These are phyloP conservation scores for Linanthus parryae DNA, from an alignment of 148 eudicot species.

Conservation along the genomic window DNA sequence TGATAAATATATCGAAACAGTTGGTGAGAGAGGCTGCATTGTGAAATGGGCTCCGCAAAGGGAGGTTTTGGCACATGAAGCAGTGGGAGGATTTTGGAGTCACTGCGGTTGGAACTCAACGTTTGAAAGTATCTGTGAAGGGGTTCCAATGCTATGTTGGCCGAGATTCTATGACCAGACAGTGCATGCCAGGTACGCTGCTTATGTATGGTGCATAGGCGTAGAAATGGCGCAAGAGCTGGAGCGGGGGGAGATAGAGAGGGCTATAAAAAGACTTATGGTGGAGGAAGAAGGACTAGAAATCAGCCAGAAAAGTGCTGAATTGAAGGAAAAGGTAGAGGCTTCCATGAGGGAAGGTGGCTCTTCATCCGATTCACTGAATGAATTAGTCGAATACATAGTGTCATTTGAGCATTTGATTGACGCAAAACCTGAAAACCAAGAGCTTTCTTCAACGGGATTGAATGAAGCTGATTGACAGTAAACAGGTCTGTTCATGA, in stretches of 20 bases:
- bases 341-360: too few relatives aligned
- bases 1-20: slow-evolving; percentile 4
- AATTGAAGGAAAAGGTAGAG: too few relatives aligned
- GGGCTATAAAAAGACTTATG: slow-evolving; percentile 12
- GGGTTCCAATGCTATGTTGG: slow-evolving; percentile 65
- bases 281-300: slow-evolving; percentile 17
- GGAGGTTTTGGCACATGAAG: slow-evolving; percentile 7
- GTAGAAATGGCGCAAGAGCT: slow-evolving; percentile 43
- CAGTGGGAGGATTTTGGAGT: slow-evolving; percentile 7
- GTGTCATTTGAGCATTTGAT: too few relatives aligned
- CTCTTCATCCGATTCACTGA: too few relatives aligned
- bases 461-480: too few relatives aligned
- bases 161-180: slow-evolving; percentile 50
- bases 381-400: too few relatives aligned
- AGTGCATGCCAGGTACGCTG: slow-evolving; percentile 36
- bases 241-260: slow-evolving; percentile 27
- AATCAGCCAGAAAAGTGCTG: too few relatives aligned
- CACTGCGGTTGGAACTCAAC: slow-evolving; percentile 15
- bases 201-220: slow-evolving; percentile 39
- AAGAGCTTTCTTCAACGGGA: too few relatives aligned
- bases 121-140: slow-evolving; percentile 34
- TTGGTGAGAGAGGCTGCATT: slow-evolving; percentile 9
- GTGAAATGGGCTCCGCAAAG: slow-evolving; percentile 10
- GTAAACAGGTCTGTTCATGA: too few relatives aligned
- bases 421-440: too few relatives aligned